A percentile compares a stretch with the other conserved stretches of the same genome.
These are phyloP conservation scores for Cercospora zeae-maydis DNA, from an alignment of 2,329 filamentous ascomycete genomes.

Conservation along the genomic window DNA sequence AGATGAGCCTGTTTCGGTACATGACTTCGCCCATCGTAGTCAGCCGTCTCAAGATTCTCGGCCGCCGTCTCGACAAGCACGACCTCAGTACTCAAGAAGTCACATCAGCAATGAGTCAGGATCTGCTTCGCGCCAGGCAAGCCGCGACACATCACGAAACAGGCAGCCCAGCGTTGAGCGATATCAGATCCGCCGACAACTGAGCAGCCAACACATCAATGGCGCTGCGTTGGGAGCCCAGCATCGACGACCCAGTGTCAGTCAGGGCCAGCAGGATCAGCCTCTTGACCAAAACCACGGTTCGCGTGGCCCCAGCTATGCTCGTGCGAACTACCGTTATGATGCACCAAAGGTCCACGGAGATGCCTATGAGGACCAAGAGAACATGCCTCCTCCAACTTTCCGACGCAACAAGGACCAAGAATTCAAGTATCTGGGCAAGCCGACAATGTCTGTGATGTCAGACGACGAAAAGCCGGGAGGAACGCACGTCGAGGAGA, in stretches of 20 bases:
- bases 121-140: slow-evolving; percentile 31
- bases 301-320: slow-evolving; percentile 38
- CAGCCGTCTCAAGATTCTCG: slow-evolving; percentile 26
- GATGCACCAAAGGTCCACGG: slow-evolving; percentile 49
- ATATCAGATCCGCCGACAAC: slow-evolving; percentile 24
- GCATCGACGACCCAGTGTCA: slow-evolving; percentile 28
- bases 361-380: slow-evolving; percentile 69
- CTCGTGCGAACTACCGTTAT: slow-evolving; percentile 49
- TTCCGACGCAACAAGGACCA: slow-evolving; percentile 61
- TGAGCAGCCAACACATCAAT: slow-evolving; percentile 26
- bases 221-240: slow-evolving; percentile 9
- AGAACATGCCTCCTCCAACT: slow-evolving; percentile 73
- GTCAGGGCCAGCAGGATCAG: slow-evolving; percentile 24
- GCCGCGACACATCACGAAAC: slow-evolving; percentile 28
- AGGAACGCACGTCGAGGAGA: slow-evolving; percentile 43
- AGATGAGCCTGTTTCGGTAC: slow-evolving; percentile 35
- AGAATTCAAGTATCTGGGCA: slow-evolving; percentile 54
- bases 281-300: slow-evolving; percentile 33
- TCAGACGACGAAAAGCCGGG: slow-evolving; percentile 44
- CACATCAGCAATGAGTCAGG: slow-evolving; percentile 30
- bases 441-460: slow-evolving; percentile 52
- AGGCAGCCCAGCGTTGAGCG: slow-evolving; percentile 34
- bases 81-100: slow-evolving; percentile 27
- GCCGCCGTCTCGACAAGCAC: slow-evolving; percentile 29
- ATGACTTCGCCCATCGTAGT: slow-evolving; percentile 35